These are phyloP conservation scores for Aspergillus sp. DNA, from an alignment of 2,329 filamentous ascomycete species.

Conservation along the genomic window DNA sequence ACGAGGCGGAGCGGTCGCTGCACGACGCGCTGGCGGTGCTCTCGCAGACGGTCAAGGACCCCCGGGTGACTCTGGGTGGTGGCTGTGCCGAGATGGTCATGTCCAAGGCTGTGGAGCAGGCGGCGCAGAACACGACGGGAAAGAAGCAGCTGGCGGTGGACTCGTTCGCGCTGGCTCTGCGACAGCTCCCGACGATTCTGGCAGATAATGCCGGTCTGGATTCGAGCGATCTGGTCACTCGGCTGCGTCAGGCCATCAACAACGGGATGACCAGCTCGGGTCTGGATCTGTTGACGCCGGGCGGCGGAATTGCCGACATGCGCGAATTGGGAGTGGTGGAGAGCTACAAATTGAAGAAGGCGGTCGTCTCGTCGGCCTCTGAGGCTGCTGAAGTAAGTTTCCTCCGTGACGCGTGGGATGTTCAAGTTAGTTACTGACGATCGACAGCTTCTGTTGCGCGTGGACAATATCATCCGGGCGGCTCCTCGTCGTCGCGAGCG, in stretches of 20 bases:
- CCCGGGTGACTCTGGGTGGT: slow-evolving; percentile 88
- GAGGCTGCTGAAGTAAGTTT: slow-evolving; percentile 87
- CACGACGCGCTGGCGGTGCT: slow-evolving; percentile 95
- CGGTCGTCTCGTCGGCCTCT: slow-evolving; percentile 94
- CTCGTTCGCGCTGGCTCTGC: slow-evolving; percentile 81
- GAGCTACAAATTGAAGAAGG: slow-evolving; percentile 97
- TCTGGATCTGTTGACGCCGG: slow-evolving; percentile 82
- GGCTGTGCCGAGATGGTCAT: slow-evolving; percentile 98
- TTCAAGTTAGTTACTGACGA: too few species aligned
- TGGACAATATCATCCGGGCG: slow-evolving; percentile 96
- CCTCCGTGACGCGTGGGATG: too few species aligned
- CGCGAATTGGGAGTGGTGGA: slow-evolving; percentile 91
- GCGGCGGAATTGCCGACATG: slow-evolving; percentile 94
- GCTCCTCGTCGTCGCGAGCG: slow-evolving; percentile 81
- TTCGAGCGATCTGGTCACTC: slow-evolving; percentile 87
- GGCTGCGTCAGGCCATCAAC: slow-evolving; percentile 90
- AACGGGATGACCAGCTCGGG: slow-evolving; percentile 91
- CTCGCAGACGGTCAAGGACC: slow-evolving; percentile 93
- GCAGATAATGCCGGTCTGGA: slow-evolving; percentile 97
- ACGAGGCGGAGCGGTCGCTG: slow-evolving; percentile 92
- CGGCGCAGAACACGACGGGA: slow-evolving; percentile 88
- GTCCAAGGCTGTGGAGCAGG: slow-evolving; percentile 94
- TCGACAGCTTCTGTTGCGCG: slow-evolving; percentile 75
- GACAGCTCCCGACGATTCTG: slow-evolving; percentile 92
- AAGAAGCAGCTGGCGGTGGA: slow-evolving; percentile 96